These are phyloP conservation scores for Phytophthora tubulina DNA, from an alignment of 352 stramenopile genomes.

Conservation along the genomic window DNA sequence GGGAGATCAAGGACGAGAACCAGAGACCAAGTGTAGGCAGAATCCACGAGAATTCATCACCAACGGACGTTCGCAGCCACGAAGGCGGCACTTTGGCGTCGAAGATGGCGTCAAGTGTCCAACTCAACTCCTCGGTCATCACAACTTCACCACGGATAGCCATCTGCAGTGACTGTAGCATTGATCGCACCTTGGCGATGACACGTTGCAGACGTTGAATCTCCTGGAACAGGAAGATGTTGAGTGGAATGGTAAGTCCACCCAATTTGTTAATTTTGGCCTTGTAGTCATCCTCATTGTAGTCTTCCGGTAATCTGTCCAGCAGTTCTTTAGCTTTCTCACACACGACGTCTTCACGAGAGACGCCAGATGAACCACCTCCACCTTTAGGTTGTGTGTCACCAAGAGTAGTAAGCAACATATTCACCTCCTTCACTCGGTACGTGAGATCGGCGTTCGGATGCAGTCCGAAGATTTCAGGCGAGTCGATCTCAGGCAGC, in stretches of 20 bases:
- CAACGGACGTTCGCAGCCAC: conserved; percentile 97
- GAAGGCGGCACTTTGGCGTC: conserved; percentile 95
- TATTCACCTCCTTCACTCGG: conserved; percentile 96
- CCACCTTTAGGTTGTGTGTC: conserved; percentile 97
- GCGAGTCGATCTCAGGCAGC: conserved; percentile 97
- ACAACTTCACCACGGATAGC: conserved; percentile 98
- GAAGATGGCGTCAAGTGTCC: conserved; percentile 96
- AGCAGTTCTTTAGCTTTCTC: conserved; percentile 97
- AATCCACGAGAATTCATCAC: conserved; percentile 99
- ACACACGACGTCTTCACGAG: conserved; percentile 96
- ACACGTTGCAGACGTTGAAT: conserved; percentile 97
- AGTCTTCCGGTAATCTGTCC: conserved; percentile 95
- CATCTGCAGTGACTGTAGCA: conserved; percentile 96
- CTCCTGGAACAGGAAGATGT: conserved; percentile 99
- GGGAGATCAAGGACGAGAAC: conserved; percentile 96
- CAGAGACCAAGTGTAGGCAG: conserved; percentile 96
- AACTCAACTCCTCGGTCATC: conserved; percentile 97
- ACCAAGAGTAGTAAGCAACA: conserved; percentile 94
- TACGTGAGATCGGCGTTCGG: conserved; percentile 99
- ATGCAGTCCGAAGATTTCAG: conserved; percentile 99
- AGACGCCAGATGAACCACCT: conserved; percentile 89
- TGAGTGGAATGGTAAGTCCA: conserved; percentile 96
- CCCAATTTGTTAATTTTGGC: conserved; percentile 97
- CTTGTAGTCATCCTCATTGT: conserved; percentile 98
- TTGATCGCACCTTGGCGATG: conserved; percentile 96